A percentile compares a stretch with the other conserved stretches of the same genome.
Evolutionary conservation across 2,329 filamentous ascomycete species (phyloP).

Genomic region (Proliferodiscus dingleyae): DNA sequence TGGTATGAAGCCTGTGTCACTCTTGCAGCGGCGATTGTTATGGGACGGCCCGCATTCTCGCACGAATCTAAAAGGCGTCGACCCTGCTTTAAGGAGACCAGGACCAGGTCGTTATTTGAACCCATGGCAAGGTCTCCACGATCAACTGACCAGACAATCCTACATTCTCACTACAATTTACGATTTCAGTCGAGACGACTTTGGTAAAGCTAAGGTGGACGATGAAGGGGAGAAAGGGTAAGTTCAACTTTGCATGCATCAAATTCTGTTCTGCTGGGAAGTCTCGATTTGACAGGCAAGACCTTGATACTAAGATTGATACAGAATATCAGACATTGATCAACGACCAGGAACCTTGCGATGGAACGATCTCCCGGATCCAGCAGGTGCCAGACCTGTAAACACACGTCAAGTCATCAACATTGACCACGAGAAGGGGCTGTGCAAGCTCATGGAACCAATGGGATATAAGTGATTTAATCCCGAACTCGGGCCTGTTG

Average conservation of each 20-base stretch:
- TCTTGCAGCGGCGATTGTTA: conserved; percentile 48
- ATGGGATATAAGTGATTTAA: conserved; percentile 46
- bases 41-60: conserved; percentile 43
- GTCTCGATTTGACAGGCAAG: not conserved
- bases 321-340: conserved; percentile 35
- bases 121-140: conserved; percentile 49
- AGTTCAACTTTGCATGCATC: conserved; percentile 1
- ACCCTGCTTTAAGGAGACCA: conserved; percentile 17
- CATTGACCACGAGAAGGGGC: conserved; percentile 34
- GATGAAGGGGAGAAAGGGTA: conserved; percentile 9
- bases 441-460: conserved; percentile 45
- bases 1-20: conserved; percentile 49
- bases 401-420: conserved; percentile 27
- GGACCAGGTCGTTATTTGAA: conserved; percentile 14
- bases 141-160: conserved; percentile 51
- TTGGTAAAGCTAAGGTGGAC: conserved; percentile 32
- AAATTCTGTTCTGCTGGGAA: not conserved
- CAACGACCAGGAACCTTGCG: conserved; percentile 43
- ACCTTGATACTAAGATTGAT: conserved; percentile 1
- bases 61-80: conserved; percentile 22
- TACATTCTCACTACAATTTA: conserved; percentile 53
- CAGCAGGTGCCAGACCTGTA: conserved; percentile 28
- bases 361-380: conserved; percentile 59
- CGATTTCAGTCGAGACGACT: conserved; percentile 46
- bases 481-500: conserved; percentile 3